Evolutionary conservation across 768 basidiomycete genomes (phyloP).

Genomic region (Zangia roseola): DNA sequence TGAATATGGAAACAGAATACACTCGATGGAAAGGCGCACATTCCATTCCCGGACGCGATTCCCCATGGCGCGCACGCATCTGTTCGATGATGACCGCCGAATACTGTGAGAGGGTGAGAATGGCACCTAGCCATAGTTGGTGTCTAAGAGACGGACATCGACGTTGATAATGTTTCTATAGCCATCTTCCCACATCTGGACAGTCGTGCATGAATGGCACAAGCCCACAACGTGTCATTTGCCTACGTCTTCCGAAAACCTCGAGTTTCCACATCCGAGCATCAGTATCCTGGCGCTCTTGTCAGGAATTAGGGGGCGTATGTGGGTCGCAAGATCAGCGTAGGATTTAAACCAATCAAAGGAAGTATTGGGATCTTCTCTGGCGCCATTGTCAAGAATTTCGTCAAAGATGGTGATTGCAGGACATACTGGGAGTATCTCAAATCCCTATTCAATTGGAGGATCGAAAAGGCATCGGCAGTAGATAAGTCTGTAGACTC

Average conservation of each 20-base stretch:
- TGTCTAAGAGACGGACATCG: slow-evolving; percentile 50
- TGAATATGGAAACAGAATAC: neutral
- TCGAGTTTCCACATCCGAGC: slow-evolving; percentile 86
- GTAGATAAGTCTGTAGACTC: slow-evolving; percentile 14
- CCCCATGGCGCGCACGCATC: slow-evolving; percentile 58
- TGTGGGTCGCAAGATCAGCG: slow-evolving; percentile 58
- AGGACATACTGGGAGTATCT: slow-evolving; percentile 62
- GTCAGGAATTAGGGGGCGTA: slow-evolving; percentile 62
- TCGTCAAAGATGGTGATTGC: neutral
- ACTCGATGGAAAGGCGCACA: slow-evolving; percentile 41
- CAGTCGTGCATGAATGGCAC: slow-evolving; percentile 4
- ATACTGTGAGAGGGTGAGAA: slow-evolving; percentile 47
- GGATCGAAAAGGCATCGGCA: neutral
- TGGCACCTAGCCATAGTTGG: neutral
- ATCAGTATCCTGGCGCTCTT: slow-evolving; percentile 65
- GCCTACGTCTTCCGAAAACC: slow-evolving; percentile 68
- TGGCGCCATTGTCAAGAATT: slow-evolving; percentile 22
- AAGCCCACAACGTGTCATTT: neutral
- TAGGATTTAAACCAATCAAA: slow-evolving; percentile 93
- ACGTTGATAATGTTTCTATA: slow-evolving; percentile 78
- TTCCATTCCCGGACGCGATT: slow-evolving; percentile 61
- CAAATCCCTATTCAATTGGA: slow-evolving; percentile 50
- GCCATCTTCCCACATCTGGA: slow-evolving; percentile 84
- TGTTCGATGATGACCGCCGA: slow-evolving; percentile 71
- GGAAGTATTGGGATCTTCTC: slow-evolving; percentile 54